Evolutionary conservation across 2,329 filamentous ascomycete genomes (phyloP), one percentile per base, ranked within the genome.

Genomic region (Aspergillus sp.): DNA sequence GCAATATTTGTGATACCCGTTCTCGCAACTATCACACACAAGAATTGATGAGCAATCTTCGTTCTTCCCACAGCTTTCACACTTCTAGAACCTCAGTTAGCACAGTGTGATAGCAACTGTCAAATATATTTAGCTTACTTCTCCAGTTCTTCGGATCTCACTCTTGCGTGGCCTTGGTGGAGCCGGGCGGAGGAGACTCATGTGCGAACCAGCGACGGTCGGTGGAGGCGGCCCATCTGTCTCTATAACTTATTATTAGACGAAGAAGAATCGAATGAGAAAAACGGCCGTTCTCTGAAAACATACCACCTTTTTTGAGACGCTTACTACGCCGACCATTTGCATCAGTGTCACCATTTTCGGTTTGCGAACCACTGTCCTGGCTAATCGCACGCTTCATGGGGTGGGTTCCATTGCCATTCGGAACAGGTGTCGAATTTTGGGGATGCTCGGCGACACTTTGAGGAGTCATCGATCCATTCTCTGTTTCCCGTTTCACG

Each of bases 181-280:
- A 27, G 86, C 84, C 44, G 91, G 88, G 42, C 91, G 87, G 61
- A 95, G 90, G 59, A 91, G 81, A 48, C 88, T 93, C 90, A 97
- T 97, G 69, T 97, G 90, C 41, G 91, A 97, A 43, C 93, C 93
- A 52, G 90, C 90, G 54, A 98, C 89, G 30, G 88, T 95, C 35
- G 91, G 62, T 13, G 52, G 89, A 31, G 76, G 73, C 19, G 19
- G 19, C 19, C 19, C 19, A 19, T 19, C 19, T 35, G 68, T 69
- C 62, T 81, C 66, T 71, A 53, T 42, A 36, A 45, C 43, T 12
- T 27, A 27, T 5, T 19, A 28, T 39, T 29, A 37, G 10, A 26
- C n/a, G 30, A 27, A 29, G 37, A 40, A 31, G 7, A 33, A 45
- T 27, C 34, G n/a, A 31, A 13, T 29, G n/a, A 42, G 19, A 11